Percentiles rank a stretch among this genome's conserved stretches.
These are phyloP conservation scores for Rhodotorula diobovata DNA, from an alignment of 768 basidiomycete species.

Conservation along the genomic window DNA sequence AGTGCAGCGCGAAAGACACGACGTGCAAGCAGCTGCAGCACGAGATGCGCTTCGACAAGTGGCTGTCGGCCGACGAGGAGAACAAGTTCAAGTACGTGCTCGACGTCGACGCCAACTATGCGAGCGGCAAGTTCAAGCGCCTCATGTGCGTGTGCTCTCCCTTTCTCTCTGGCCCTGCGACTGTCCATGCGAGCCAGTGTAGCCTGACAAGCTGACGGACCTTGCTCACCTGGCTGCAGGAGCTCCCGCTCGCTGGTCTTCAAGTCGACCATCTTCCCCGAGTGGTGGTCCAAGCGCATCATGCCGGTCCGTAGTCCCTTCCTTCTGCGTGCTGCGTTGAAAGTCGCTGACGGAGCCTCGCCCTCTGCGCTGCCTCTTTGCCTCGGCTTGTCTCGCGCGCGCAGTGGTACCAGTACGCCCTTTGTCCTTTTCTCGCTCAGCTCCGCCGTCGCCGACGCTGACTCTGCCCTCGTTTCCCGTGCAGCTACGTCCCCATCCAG, in stretches of 20 bases:
- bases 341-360: not conserved
- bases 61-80: slow-evolving; percentile 19
- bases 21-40: slow-evolving; percentile 33
- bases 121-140: slow-evolving; percentile 20
- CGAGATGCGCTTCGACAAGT: slow-evolving; percentile 25
- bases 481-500: slow-evolving; percentile 40
- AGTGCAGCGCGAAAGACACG: slow-evolving; percentile 37
- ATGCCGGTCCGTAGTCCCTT: slow-evolving; percentile 32
- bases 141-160: slow-evolving; percentile 17
- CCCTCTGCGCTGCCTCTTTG: not conserved
- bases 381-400: too few relatives aligned
- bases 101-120: slow-evolving; percentile 41
- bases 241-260: slow-evolving; percentile 26
- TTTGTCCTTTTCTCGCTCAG: not conserved
- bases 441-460: slow-evolving; percentile 51
- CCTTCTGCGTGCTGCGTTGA: too few relatives aligned
- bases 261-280: slow-evolving; percentile 41
- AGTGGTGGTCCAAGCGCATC: slow-evolving; percentile 39
- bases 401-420: slow-evolving; percentile 29
- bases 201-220: too few relatives aligned
- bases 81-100: slow-evolving; percentile 42
- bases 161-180: not conserved
- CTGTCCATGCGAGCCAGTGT: too few relatives aligned
- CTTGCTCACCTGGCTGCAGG: not conserved
- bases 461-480: not conserved